These are phyloP conservation scores for Trichomonas vaginalis DNA, from an alignment of 208 protist species.

Conservation along the genomic window DNA sequence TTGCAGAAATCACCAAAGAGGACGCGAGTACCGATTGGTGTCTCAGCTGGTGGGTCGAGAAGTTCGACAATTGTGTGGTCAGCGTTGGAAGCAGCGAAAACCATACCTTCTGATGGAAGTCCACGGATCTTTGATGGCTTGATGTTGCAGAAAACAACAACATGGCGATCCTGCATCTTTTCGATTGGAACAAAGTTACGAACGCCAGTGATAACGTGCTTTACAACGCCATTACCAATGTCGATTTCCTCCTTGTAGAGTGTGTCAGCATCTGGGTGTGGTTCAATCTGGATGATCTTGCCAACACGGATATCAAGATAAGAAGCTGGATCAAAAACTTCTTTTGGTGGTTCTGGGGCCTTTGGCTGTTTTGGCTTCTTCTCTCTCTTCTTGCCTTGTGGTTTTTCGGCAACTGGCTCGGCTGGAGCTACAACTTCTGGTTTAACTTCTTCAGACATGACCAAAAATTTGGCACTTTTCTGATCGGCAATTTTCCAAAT, in stretches of 20 bases:
- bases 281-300: neutral
- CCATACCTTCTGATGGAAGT: neutral
- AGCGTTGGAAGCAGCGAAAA: conserved; percentile 20
- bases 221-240: neutral
- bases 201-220: neutral
- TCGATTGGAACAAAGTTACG: conserved; percentile 18
- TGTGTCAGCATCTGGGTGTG: conserved; percentile 11
- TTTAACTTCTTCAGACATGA: neutral
- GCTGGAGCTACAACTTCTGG: neutral
- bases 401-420: too few relatives aligned
- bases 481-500: too few relatives aligned
- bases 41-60: conserved; percentile 6
- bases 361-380: neutral
- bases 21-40: conserved; percentile 6
- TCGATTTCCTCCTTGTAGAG: conserved; percentile 15
- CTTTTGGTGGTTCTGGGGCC: neutral
- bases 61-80: conserved; percentile 18
- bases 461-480: too few relatives aligned
- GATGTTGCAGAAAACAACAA: conserved; percentile 18
- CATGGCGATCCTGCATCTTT: conserved; percentile 17
- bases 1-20: neutral
- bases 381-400: neutral
- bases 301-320: neutral
- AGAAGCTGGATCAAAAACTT: neutral
- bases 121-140: conserved; percentile 19